Percentiles rank a stretch among this genome's conserved stretches.
Evolutionary conservation across 306 rosid genomes (phyloP).

Genomic region (Dryas drummondii): DNA sequence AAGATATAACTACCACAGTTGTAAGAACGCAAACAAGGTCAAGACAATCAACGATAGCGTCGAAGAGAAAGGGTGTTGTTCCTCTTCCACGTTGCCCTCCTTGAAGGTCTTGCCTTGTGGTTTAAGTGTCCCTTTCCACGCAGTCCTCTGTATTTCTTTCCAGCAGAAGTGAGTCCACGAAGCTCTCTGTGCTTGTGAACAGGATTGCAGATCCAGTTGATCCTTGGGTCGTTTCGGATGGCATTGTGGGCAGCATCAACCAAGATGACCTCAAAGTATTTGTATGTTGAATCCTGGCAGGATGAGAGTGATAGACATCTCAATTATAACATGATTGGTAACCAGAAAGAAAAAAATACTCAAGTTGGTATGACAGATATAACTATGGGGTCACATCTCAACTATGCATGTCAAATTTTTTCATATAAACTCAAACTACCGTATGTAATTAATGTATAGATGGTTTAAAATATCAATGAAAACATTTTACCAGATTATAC

Average conservation of each 20-base stretch:
- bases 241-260: conserved; percentile 26
- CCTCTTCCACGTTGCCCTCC: conserved; percentile 51
- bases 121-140: conserved; percentile 71
- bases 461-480: not conserved
- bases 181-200: conserved; percentile 41
- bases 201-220: conserved; percentile 29
- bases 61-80: conserved; percentile 40
- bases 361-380: not conserved
- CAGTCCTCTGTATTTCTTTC: conserved; percentile 74
- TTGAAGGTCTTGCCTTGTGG: conserved; percentile 75
- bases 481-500: not conserved
- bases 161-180: conserved; percentile 79
- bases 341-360: not conserved
- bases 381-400: not conserved
- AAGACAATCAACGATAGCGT: conserved; percentile 26
- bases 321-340: not conserved
- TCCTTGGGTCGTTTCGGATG: conserved; percentile 31
- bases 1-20: not conserved
- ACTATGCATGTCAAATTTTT: too few species aligned
- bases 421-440: too few species aligned
- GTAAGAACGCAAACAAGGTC: not conserved
- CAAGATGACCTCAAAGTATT: conserved; percentile 26
- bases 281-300: conserved; percentile 20
- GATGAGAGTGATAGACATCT: not conserved
- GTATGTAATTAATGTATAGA: too few species aligned